Conservation (phyloP, 257 asterid genomes). For the Ligustrum vulgare region DNA sequence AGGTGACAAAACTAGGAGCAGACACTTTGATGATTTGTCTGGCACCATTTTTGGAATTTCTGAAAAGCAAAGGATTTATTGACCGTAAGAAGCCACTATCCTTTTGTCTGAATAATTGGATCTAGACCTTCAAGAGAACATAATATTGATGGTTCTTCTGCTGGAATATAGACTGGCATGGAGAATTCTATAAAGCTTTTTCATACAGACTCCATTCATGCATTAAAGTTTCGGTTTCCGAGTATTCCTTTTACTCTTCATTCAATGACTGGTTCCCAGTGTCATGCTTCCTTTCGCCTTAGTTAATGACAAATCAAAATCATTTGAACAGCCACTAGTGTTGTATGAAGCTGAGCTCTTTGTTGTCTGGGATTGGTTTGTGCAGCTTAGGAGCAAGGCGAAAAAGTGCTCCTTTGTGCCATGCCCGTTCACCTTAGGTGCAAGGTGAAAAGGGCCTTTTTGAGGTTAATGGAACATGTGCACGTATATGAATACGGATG, state of each 20-base stretch:
- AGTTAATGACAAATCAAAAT: conserved; percentile 54
- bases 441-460: too few relatives aligned
- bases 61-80: conserved; percentile 65
- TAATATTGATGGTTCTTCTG: conserved; percentile 46
- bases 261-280: conserved; percentile 38
- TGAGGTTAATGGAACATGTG: too few relatives aligned
- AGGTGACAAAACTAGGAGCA: conserved; percentile 67
- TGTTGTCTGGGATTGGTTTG: too few relatives aligned
- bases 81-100: conserved; percentile 65
- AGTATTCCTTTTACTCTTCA: conserved; percentile 54
- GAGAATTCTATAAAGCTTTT: conserved; percentile 59
- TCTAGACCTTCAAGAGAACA: conserved; percentile 68
- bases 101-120: conserved; percentile 39
- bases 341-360: too few relatives aligned
- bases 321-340: conserved; percentile 37
- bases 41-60: conserved; percentile 63
- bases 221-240: conserved; percentile 81
- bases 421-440: too few relatives aligned
- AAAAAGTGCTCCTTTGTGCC: too few relatives aligned
- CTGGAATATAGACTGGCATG: conserved; percentile 62
- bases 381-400: too few relatives aligned
- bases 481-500: too few relatives aligned
- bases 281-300: conserved; percentile 37
- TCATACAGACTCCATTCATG: conserved; percentile 71
- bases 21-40: conserved; percentile 71